Evolutionary conservation across 1,284 basidiomycete species (phyloP), one percentile per base, ranked within the genome.

Genomic region (Naganishia cerealis): DNA sequence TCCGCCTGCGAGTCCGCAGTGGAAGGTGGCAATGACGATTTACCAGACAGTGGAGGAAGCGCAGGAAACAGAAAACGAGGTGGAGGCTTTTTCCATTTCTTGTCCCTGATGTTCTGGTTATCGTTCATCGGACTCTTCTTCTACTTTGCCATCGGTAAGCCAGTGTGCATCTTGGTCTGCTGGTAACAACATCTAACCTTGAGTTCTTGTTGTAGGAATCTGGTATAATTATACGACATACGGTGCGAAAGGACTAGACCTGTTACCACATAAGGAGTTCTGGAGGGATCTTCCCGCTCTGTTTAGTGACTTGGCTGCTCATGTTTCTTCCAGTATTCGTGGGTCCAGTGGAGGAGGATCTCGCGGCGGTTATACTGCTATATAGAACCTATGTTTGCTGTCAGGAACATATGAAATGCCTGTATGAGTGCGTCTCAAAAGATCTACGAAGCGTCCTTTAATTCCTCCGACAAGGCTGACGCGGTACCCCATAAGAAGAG

Each of bases 171-270:
- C 38, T 6, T 26, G n/a, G 39, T 33, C 33, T 48, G n/a, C 13
- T 15, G 0, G 21, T 29, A 46, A 13, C 8, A 38, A 39, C 8
- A 50, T 43, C 46, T 61, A 9, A 54, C 33, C 52, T 12, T 3
- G 1, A 9, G 40, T 15, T 29, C n/a, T 54, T 36, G 38, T 15
- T 13, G 29, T 57, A 76, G 81, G 81, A 33, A 78, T 78, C 52
- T 76, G 77, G 67, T 81, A 82, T 73, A 82, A 82, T 58, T 79
- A 80, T 67, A 79, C 81, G 56, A 78, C 79, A 59, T 82, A 82
- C 72, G 76, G 75, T 42, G 80, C 81, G 2, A 73, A 72, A 68
- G 81, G 81, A 3, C 77, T 77, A 75, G 81, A 82, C 57, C 76
- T 80, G 3, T 67, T 82, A 12, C 81, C 81, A 0, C 80, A 82